Evolutionary conservation across 306 rosid genomes (phyloP).

Genomic region (Sindora glabra): DNA sequence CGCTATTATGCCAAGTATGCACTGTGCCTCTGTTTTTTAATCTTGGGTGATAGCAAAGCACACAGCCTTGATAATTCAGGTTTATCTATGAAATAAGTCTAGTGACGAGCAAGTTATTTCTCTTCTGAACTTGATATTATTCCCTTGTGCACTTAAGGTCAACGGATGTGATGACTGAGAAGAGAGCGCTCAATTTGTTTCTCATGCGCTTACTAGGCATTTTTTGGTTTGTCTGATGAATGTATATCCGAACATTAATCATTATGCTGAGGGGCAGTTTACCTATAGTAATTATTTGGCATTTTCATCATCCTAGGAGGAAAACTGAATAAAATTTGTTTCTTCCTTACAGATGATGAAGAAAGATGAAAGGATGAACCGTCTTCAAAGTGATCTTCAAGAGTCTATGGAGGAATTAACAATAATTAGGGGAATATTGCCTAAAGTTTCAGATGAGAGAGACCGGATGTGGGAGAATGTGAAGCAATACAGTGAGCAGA

Average conservation of each 20-base stretch:
- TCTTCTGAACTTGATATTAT: background rate
- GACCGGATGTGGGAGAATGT: constrained; percentile 73
- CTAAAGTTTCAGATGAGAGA: constrained; percentile 73
- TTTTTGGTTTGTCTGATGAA: too few species aligned
- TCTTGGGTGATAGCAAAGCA: too few species aligned
- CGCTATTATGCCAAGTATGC: background rate
- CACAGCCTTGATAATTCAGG: too few species aligned
- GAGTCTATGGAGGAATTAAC: constrained; percentile 55
- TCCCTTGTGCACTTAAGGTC: background rate
- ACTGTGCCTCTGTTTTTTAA: background rate
- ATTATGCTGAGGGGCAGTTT: too few species aligned
- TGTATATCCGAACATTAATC: too few species aligned
- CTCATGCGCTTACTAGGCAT: too few species aligned
- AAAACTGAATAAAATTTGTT: background rate
- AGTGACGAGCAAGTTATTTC: background rate
- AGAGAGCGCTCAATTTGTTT: too few species aligned
- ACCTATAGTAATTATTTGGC: too few species aligned
- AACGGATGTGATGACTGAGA: background rate
- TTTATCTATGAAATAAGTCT: too few species aligned
- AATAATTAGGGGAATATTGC: constrained; percentile 42
- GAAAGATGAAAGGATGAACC: constrained; percentile 60
- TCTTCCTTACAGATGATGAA: constrained; percentile 45
- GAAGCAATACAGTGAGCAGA: constrained; percentile 70
- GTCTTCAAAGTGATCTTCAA: constrained; percentile 50
- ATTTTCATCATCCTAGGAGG: background rate